Percentiles rank a stretch among this genome's conserved stretches.
phyloP scores from a whole-genome alignment of 1,284 basidiomycete species.

The Marasmius fiardii region DNA sequence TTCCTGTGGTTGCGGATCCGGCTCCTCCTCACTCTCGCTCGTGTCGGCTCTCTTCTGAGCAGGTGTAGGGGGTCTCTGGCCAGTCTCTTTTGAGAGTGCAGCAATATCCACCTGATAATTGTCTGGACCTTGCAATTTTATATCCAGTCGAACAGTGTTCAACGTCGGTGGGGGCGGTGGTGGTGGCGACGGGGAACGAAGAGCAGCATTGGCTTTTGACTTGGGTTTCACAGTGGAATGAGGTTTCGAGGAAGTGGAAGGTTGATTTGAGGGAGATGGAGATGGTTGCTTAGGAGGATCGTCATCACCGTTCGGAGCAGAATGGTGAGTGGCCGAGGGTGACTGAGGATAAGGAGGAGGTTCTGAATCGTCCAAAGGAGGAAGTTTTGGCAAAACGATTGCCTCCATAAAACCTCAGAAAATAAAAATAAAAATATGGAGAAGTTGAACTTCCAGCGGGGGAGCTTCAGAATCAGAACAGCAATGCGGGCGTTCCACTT shows the following conservation, averaged over 20 bases:
- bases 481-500: conserved; percentile 6
- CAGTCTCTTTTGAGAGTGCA: conserved; percentile 54
- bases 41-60: conserved; percentile 38
- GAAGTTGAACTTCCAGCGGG: not conserved
- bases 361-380: not conserved
- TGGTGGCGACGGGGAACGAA: conserved; percentile 57
- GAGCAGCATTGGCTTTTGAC: conserved; percentile 39
- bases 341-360: not conserved
- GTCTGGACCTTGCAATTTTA: conserved; percentile 65
- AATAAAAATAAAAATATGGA: not conserved
- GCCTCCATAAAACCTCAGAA: not conserved
- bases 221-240: conserved; percentile 1
- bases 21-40: conserved; percentile 50
- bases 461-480: conserved; percentile 5
- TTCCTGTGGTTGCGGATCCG: conserved; percentile 41
- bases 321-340: conserved; percentile 17
- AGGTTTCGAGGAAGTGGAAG: conserved; percentile 6
- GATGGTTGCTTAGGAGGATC: conserved; percentile 19
- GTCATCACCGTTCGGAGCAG: conserved; percentile 19
- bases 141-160: conserved; percentile 67
- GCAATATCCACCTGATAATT: conserved; percentile 72
- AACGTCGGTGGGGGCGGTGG: conserved; percentile 48
- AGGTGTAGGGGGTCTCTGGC: conserved; percentile 61
- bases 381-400: not conserved
- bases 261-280: conserved; percentile 19